phyloP scores from a whole-genome alignment of 108 stramenopile species.

The Conticribra weissflogii region DNA sequence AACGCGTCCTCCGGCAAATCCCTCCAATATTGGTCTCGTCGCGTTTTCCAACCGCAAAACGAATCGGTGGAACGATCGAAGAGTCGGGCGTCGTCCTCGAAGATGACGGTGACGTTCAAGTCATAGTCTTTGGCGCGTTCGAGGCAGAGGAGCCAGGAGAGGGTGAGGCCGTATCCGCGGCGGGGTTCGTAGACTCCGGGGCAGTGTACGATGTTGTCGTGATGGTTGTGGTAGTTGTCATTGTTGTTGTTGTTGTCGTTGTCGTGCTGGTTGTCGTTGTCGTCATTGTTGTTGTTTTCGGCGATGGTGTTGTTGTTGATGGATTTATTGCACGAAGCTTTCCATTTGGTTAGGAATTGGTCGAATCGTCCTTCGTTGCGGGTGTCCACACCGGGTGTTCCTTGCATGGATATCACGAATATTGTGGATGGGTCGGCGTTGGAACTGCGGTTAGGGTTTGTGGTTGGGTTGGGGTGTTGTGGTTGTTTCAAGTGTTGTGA shows the following conservation, averaged over 20 bases:
- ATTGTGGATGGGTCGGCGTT: constrained; percentile 4
- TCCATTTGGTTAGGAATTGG: constrained; percentile 19
- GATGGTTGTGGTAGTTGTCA: too few relatives aligned
- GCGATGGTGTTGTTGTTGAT: too few relatives aligned
- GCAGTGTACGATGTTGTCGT: constrained; percentile 26
- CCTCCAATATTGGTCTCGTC: background rate
- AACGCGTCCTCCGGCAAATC: constrained; percentile 8
- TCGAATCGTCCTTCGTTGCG: constrained; percentile 24
- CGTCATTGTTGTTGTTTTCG: too few relatives aligned
- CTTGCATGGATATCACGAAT: constrained; percentile 26
- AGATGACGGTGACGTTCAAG: constrained; percentile 14
- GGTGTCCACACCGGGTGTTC: constrained; percentile 17
- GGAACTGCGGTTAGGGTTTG: too few relatives aligned
- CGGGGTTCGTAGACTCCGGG: constrained; percentile 14
- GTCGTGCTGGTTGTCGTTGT: too few relatives aligned
- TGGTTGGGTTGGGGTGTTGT: too few relatives aligned
- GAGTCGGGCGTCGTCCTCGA: constrained; percentile 19
- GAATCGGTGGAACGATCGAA: background rate
- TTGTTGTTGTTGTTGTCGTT: too few relatives aligned
- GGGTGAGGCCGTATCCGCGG: constrained; percentile 21
- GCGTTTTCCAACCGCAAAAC: constrained; percentile 3
- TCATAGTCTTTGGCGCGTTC: constrained; percentile 5
- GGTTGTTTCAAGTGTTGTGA: too few relatives aligned
- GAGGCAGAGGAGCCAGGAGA: constrained; percentile 16
- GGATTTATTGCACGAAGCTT: constrained; percentile 3